Conservation (phyloP, 768 basidiomycete genomes). For the Tylopilus subfusipes region DNA sequence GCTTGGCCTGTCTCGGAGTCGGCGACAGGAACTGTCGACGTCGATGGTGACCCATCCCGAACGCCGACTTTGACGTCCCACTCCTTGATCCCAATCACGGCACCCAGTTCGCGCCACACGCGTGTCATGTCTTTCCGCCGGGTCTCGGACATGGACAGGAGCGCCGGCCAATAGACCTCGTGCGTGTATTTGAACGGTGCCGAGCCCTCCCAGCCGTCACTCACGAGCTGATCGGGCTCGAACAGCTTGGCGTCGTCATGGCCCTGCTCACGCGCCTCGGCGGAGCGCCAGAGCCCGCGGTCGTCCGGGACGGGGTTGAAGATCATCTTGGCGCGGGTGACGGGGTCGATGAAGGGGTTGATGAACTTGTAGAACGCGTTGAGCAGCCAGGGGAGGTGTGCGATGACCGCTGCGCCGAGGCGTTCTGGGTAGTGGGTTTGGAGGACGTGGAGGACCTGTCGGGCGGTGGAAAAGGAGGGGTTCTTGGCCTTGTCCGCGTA, state of each 20-base stretch:
- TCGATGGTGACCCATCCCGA: slow-evolving; percentile 19
- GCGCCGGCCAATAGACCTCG: slow-evolving; percentile 67
- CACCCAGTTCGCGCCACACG: slow-evolving; percentile 69
- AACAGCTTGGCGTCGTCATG: slow-evolving; percentile 42
- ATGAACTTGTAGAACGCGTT: slow-evolving; percentile 75
- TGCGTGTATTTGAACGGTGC: slow-evolving; percentile 71
- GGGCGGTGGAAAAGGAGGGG: slow-evolving; percentile 39
- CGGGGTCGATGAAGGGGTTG: slow-evolving; percentile 77
- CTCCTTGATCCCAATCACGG: slow-evolving; percentile 67
- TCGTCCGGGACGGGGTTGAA: slow-evolving; percentile 55
- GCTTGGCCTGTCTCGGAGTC: slow-evolving; percentile 4
- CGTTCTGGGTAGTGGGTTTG: slow-evolving; percentile 88
- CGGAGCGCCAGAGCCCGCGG: slow-evolving; percentile 27
- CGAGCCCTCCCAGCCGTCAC: slow-evolving; percentile 66
- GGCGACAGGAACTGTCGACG: not conserved
- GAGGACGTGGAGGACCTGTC: slow-evolving; percentile 55
- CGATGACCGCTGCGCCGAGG: slow-evolving; percentile 67
- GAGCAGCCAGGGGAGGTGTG: slow-evolving; percentile 79
- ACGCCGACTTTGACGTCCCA: slow-evolving; percentile 63
- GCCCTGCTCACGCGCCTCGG: slow-evolving; percentile 19
- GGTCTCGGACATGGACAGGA: slow-evolving; percentile 53
- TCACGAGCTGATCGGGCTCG: slow-evolving; percentile 64
- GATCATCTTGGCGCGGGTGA: slow-evolving; percentile 70
- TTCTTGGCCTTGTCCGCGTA: slow-evolving; percentile 70
- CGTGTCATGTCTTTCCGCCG: slow-evolving; percentile 48